Evolutionary conservation across 495 filamentous ascomycete species (phyloP).

Genomic region (Saxophila tyrrhenica): DNA sequence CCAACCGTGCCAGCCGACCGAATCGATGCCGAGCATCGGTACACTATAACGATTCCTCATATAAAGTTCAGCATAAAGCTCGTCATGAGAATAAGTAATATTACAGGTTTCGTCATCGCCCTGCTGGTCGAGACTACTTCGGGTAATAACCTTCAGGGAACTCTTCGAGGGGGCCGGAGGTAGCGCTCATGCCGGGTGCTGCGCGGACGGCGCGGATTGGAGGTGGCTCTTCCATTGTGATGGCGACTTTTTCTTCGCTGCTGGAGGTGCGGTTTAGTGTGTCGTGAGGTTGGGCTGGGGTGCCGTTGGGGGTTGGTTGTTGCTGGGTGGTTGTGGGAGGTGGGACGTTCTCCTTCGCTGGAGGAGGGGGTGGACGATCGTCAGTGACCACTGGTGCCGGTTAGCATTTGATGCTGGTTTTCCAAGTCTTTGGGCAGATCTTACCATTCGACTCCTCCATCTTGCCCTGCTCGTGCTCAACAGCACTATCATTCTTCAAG

Average conservation of each 20-base stretch:
- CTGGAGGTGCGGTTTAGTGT: background rate
- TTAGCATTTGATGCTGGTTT: background rate
- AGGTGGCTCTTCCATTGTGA: background rate
- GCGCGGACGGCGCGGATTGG: background rate
- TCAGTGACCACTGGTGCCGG: background rate
- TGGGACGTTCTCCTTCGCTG: background rate
- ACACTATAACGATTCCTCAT: background rate
- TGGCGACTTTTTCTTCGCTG: background rate
- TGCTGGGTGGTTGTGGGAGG: background rate
- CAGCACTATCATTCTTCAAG: background rate
- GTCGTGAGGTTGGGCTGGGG: background rate
- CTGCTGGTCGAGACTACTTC: background rate
- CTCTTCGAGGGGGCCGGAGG: constrained; percentile 22
- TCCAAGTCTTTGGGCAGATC: background rate
- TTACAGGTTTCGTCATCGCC: too few species aligned
- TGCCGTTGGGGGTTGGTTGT: background rate
- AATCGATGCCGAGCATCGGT: background rate
- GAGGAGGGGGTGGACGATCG: background rate
- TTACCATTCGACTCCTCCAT: background rate
- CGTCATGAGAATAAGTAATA: too few species aligned
- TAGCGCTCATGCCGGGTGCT: constrained; percentile 24
- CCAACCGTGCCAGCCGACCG: background rate
- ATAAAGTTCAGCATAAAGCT: background rate
- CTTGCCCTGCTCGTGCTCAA: background rate
- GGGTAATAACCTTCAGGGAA: constrained; percentile 17